Conservation (phyloP, 2,329 filamentous ascomycete genomes). For the Gyromitra esculenta region DNA sequence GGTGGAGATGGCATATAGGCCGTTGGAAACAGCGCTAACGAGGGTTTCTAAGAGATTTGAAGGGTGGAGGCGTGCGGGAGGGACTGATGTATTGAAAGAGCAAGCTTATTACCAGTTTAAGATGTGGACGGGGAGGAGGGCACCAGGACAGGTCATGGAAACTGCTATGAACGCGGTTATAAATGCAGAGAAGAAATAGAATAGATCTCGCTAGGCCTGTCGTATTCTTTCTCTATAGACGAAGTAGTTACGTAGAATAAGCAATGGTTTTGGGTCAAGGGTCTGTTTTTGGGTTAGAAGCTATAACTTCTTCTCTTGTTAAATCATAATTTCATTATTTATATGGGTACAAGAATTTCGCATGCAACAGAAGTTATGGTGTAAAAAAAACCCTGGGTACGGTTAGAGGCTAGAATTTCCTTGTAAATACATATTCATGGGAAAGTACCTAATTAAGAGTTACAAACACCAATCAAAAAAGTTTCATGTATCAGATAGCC, state of each 20-base stretch:
- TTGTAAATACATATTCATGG: background rate
- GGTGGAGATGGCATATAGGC: constrained; percentile 96
- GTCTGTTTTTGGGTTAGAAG: too few species aligned
- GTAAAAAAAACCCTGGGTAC: too few species aligned
- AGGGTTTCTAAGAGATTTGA: constrained; percentile 73
- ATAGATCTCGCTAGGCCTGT: constrained; percentile 9
- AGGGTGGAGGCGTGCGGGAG: constrained; percentile 83
- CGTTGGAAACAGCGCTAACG: constrained; percentile 82
- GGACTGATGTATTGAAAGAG: constrained; percentile 76
- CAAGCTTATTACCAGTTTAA: constrained; percentile 45
- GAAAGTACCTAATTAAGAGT: background rate
- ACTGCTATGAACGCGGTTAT: constrained; percentile 58
- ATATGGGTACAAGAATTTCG: too few species aligned
- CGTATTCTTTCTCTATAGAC: background rate
- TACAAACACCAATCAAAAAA: background rate
- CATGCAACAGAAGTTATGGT: too few species aligned
- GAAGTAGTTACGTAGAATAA: too few species aligned
- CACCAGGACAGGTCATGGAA: constrained; percentile 59
- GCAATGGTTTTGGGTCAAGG: too few species aligned
- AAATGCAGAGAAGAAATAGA: constrained; percentile 50
- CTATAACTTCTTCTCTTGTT: too few species aligned
- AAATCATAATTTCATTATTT: too few species aligned
- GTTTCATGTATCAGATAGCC: background rate
- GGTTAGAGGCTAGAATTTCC: background rate
- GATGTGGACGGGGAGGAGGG: constrained; percentile 46